These are phyloP conservation scores for Ophiocordyceps camponoti-floridani DNA, from an alignment of 2,329 filamentous ascomycete species.

Conservation along the genomic window DNA sequence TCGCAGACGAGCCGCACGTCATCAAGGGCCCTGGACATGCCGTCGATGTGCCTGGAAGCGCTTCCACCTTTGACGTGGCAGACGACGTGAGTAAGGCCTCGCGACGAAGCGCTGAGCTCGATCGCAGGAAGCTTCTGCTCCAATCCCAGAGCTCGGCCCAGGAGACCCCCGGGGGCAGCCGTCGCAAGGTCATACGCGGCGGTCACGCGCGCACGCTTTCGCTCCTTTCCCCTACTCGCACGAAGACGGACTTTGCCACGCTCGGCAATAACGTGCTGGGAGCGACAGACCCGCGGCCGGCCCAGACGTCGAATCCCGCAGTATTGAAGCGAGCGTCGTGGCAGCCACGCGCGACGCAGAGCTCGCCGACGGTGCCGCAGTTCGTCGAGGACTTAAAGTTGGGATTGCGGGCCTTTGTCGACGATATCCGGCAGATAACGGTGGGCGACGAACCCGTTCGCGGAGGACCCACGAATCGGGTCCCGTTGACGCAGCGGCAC, in stretches of 20 bases:
- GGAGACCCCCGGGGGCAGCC: constrained; percentile 18
- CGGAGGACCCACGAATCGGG: constrained; percentile 16
- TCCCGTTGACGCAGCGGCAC: not conserved
- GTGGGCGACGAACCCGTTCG: constrained; percentile 81
- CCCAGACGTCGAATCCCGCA: constrained; percentile 19
- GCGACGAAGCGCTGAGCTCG: constrained; percentile 41
- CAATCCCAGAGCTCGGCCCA: constrained; percentile 22
- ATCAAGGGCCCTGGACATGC: constrained; percentile 37
- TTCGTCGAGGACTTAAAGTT: constrained; percentile 80
- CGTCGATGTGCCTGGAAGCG: constrained; percentile 1
- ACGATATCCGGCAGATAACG: constrained; percentile 87
- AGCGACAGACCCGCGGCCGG: constrained; percentile 12
- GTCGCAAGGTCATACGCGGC: constrained; percentile 50
- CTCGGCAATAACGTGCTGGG: constrained; percentile 19
- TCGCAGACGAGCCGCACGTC: constrained; percentile 55
- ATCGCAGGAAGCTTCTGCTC: constrained; percentile 53
- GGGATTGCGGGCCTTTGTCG: constrained; percentile 84
- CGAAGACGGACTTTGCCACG: constrained; percentile 22
- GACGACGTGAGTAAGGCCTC: constrained; percentile 15
- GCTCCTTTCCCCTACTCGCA: constrained; percentile 53
- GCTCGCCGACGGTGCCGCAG: constrained; percentile 41
- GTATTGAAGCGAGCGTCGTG: constrained; percentile 40
- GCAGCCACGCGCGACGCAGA: constrained; percentile 32
- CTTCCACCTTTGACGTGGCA: not conserved
- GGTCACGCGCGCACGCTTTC: constrained; percentile 52